Evolutionary conservation across 805 yeast genomes (phyloP), one percentile per base, ranked within the genome.

Genomic region (Peterozyma xylosa): DNA sequence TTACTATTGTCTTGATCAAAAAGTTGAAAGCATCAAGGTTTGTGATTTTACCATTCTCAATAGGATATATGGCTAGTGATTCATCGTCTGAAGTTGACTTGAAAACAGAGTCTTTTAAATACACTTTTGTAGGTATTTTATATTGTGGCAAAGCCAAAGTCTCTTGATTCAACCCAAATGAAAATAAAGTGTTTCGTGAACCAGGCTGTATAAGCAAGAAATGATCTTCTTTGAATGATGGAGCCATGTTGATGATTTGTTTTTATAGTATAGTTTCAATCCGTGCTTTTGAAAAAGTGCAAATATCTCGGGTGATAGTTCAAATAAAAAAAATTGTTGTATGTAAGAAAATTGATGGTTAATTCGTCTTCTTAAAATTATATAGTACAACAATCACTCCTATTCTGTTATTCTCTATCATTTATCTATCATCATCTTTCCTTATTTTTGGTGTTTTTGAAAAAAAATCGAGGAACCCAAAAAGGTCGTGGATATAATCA

Each of bases 161-260:
- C 42, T 76, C 82, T 52, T 84, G 95, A 27, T 73, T 69, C 27
- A 90, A 67, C 2, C 96, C 96, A 58, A 86, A 80, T 51, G 84
- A 85, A 29, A 86, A 86, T 43, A 82, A 66, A 0, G 97, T 87
- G 43, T 73, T 66, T 42, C 66, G 68, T 2, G 95, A 83, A 29
- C 96, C 96, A 1, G 95, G 86, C 44, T 87, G 81, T 29, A 90
- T 74, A 29, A 90, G 74, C 67, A 64, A 44, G 35, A 53, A 60
- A 27, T 53, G 53, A 14, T 62, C 67, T 38, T 64, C 68, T 49
- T 57, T 60, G 34, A 56, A 62, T 21, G 27, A 21, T 9, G 67
- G 67, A 17, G 64, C 63, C 65, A 60, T 58, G 11, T 5, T 10
- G 15, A 32, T 21, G 27, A 21, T 21, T 21, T 21, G 27, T 21